These are phyloP conservation scores for Pseudisothecium myosuroides DNA, from an alignment of 225 moss, liverwort and hornwort species.

Conservation along the genomic window DNA sequence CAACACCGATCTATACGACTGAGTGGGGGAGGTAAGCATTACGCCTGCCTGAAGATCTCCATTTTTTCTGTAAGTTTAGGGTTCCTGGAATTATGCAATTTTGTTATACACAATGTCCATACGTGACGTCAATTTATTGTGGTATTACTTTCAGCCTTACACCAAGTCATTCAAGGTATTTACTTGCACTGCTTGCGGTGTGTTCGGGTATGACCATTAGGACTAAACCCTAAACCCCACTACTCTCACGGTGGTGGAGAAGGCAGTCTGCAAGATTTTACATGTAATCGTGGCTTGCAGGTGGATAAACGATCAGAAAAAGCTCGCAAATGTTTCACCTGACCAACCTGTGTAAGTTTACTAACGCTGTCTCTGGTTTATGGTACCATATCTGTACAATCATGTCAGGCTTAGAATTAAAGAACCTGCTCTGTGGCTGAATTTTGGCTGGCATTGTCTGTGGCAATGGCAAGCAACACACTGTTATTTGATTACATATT, in stretches of 20 bases:
- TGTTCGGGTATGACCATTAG: neutral
- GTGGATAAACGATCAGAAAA: slow-evolving; percentile 92
- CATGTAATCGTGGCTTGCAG: slow-evolving; percentile 21
- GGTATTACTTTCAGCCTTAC: neutral
- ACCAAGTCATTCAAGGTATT: neutral
- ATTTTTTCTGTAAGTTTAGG: neutral
- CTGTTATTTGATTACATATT: neutral
- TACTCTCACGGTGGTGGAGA: neutral
- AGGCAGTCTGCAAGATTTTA: neutral
- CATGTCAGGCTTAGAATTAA: neutral
- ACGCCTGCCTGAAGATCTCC: neutral
- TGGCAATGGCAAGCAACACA: neutral
- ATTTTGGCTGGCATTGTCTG: neutral
- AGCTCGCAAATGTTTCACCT: slow-evolving; percentile 68
- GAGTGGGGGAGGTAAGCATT: slow-evolving; percentile 72
- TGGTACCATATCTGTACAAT: neutral
- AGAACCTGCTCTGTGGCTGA: neutral
- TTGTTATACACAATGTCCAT: neutral
- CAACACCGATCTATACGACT: slow-evolving; percentile 64
- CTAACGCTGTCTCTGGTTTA: neutral
- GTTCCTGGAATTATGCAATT: neutral
- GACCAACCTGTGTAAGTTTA: slow-evolving; percentile 74
- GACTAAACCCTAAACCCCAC: neutral
- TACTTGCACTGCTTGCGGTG: neutral
- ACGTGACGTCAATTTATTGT: neutral